phyloP scores from a whole-genome alignment of 2,329 filamentous ascomycete species.

The Aspergillus vadensis region DNA sequence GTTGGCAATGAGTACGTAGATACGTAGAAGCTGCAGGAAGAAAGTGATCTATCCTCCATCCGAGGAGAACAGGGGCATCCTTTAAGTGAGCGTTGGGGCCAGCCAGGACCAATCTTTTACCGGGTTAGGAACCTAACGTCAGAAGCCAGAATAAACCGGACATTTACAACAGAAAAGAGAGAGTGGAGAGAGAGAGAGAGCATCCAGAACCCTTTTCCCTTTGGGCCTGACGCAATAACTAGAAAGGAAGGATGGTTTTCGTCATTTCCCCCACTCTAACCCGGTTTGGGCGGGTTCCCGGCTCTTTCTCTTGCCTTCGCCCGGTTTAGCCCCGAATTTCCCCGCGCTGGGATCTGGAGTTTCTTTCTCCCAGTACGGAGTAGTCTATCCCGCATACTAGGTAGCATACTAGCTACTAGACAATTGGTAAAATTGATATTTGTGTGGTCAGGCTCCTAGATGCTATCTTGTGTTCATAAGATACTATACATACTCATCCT shows the following conservation, averaged over 20 bases:
- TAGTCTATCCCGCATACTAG: too few species aligned
- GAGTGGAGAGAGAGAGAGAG: background rate
- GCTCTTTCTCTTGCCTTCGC: conserved; percentile 21
- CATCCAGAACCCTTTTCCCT: conserved; percentile 3
- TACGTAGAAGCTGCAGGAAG: conserved; percentile 3
- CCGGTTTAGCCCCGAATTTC: conserved; percentile 24
- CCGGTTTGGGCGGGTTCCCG: conserved; percentile 17
- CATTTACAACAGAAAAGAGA: background rate
- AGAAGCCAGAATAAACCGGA: conserved; percentile 1
- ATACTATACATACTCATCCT: background rate
- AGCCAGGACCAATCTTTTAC: conserved; percentile 21
- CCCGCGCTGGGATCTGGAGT: conserved; percentile 12
- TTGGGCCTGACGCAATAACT: conserved; percentile 21
- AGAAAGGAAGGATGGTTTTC: conserved; percentile 14
- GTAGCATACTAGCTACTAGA: too few species aligned
- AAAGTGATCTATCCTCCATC: conserved; percentile 7
- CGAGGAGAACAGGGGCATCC: conserved; percentile 1
- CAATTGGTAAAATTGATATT: too few species aligned
- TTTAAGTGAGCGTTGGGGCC: conserved; percentile 9
- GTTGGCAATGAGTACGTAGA: background rate
- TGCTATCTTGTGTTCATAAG: too few species aligned
- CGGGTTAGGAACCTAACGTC: conserved; percentile 13
- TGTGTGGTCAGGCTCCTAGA: too few species aligned
- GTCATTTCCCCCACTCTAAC: conserved; percentile 25
- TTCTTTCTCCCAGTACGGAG: too few species aligned